Conservation (phyloP, 1,284 basidiomycete genomes). For the Anthracocystis walkeri region DNA sequence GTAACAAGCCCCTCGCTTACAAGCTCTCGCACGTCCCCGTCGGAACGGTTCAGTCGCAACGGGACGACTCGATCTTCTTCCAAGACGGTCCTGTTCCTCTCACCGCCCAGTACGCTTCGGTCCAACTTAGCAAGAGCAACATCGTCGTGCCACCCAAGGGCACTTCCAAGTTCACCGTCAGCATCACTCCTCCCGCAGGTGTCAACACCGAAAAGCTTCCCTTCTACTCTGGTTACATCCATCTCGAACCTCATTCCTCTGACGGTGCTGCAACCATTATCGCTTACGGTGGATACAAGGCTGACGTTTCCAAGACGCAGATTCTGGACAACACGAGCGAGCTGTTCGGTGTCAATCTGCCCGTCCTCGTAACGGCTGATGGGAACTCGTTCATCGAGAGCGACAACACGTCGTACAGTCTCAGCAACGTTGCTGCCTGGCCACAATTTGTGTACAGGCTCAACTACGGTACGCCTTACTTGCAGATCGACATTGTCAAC, state of each 20-base stretch:
- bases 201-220: constrained; percentile 73
- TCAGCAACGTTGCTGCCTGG: constrained; percentile 27
- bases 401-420: constrained; percentile 35
- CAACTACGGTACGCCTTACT: constrained; percentile 45
- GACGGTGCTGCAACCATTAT: constrained; percentile 42
- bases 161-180: constrained; percentile 65
- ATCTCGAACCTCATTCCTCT: constrained; percentile 68
- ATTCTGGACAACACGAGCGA: constrained; percentile 50
- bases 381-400: constrained; percentile 38
- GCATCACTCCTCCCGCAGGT: constrained; percentile 71
- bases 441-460: constrained; percentile 51
- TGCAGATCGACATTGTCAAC: constrained; percentile 47
- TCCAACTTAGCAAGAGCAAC: constrained; percentile 70
- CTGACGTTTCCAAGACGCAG: constrained; percentile 40
- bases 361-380: constrained; percentile 36
- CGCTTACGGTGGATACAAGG: constrained; percentile 52
- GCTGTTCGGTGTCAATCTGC: constrained; percentile 46
- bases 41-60: constrained; percentile 66
- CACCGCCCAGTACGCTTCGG: constrained; percentile 71
- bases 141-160: constrained; percentile 70
- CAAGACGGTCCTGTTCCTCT: constrained; percentile 74
- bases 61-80: constrained; percentile 55
- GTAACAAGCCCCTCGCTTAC: constrained; percentile 54
- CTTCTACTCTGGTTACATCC: constrained; percentile 76
- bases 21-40: constrained; percentile 57